Conservation (phyloP, 495 filamentous ascomycete genomes). For the Penicillium turbatum region DNA sequence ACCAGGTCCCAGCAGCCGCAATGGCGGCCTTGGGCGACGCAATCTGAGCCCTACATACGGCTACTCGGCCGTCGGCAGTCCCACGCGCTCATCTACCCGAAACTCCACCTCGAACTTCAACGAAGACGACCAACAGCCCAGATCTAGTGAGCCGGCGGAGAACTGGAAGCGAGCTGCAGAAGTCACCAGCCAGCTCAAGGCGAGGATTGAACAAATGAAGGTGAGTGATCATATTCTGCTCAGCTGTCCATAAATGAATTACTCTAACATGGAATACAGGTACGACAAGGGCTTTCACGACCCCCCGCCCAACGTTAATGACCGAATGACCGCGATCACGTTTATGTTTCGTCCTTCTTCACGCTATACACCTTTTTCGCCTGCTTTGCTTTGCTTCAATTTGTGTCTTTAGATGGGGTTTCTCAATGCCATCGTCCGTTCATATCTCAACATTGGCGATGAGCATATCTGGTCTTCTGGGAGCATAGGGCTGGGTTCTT, state of each 20-base stretch:
- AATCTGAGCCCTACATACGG: conserved; percentile 45
- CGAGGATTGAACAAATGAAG: conserved; percentile 89
- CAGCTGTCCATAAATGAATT: background rate
- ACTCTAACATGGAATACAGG: conserved; percentile 22
- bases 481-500: conserved; percentile 13
- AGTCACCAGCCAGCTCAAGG: conserved; percentile 95
- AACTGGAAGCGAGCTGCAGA: conserved; percentile 99
- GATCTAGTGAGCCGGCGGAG: conserved; percentile 62
- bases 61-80: conserved; percentile 55
- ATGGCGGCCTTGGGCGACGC: conserved; percentile 37
- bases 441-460: conserved; percentile 7
- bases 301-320: conserved; percentile 38
- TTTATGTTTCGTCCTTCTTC: conserved; percentile 18
- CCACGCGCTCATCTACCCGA: conserved; percentile 43
- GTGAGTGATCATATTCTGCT: conserved; percentile 38
- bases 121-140: conserved; percentile 35
- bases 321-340: conserved; percentile 26
- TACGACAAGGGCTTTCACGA: conserved; percentile 44
- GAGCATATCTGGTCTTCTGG: conserved; percentile 20
- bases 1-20: conserved; percentile 32
- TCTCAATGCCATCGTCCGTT: conserved; percentile 10
- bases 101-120: conserved; percentile 30
- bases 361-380: conserved; percentile 10
- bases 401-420: conserved; percentile 19
- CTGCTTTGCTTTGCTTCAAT: conserved; percentile 12